phyloP scores from a whole-genome alignment of 495 filamentous ascomycete species.

The Neurospora sp. region DNA sequence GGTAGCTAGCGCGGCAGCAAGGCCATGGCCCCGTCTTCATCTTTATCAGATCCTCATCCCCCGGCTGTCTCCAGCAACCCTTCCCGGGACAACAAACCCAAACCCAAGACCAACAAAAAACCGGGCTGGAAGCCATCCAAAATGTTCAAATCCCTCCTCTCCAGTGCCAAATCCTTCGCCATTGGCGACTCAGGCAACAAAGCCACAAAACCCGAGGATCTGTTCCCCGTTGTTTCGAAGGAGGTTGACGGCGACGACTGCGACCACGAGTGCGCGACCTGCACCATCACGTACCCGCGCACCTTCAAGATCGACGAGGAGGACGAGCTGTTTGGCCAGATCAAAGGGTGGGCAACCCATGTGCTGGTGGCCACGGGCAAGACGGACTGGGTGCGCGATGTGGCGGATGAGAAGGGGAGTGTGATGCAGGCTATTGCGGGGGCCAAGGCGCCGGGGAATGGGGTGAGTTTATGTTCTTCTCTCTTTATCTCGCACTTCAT shows the following conservation, averaged over 20 bases:
- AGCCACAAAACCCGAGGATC: conserved; percentile 39
- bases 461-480: conserved; percentile 41
- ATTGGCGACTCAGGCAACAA: conserved; percentile 66
- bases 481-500: too few species aligned
- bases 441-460: conserved; percentile 55
- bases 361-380: conserved; percentile 89
- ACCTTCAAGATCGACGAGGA: conserved; percentile 62
- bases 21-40: neutral
- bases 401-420: conserved; percentile 83
- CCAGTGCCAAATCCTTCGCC: conserved; percentile 26
- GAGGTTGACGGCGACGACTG: conserved; percentile 83
- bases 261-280: conserved; percentile 78
- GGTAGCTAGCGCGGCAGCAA: neutral
- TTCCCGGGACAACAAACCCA: neutral
- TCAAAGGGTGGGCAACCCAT: conserved; percentile 86
- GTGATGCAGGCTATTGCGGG: conserved; percentile 84
- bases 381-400: conserved; percentile 86
- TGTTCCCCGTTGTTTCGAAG: conserved; percentile 59
- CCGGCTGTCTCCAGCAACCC: neutral
- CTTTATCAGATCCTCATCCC: neutral
- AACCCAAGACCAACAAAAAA: neutral
- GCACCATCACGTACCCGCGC: conserved; percentile 63
- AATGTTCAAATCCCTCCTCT: conserved; percentile 30
- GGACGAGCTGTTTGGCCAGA: conserved; percentile 73
- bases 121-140: neutral